Evolutionary conservation across 257 asterid species (phyloP).

Genomic region (Buddleja alternifolia): DNA sequence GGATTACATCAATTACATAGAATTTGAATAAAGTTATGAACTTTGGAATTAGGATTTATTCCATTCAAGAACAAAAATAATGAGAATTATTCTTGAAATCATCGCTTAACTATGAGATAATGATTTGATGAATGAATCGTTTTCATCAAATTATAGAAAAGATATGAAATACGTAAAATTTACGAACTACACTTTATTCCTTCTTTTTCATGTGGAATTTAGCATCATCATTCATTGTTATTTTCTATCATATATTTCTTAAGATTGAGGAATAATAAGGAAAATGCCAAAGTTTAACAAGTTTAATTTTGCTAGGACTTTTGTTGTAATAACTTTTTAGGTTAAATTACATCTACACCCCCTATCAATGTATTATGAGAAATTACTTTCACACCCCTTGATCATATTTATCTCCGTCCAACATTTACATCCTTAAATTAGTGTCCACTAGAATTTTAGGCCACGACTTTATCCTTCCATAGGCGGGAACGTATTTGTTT

Average conservation of each 20-base stretch:
- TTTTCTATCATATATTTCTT: background rate
- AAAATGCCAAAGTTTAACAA: no score
- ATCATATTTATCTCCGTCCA: no score
- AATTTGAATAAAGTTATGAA: slow-evolving; percentile 49
- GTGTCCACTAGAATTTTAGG: no score
- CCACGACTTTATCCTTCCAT: no score
- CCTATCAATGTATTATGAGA: no score
- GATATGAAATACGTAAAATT: slow-evolving; percentile 31
- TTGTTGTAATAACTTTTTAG: background rate
- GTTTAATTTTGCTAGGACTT: background rate
- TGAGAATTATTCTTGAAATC: slow-evolving; percentile 26
- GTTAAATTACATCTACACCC: no score
- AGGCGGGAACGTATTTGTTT: no score
- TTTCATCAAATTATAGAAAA: slow-evolving; percentile 13
- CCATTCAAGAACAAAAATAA: slow-evolving; percentile 28
- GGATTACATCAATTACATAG: slow-evolving; percentile 34
- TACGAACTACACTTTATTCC: slow-evolving; percentile 27
- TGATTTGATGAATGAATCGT: slow-evolving; percentile 29
- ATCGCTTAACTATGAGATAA: slow-evolving; percentile 27
- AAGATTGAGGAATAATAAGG: background rate
- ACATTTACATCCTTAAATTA: no score
- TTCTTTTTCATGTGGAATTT: slow-evolving; percentile 23
- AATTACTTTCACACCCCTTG: no score
- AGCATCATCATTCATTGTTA: slow-evolving; percentile 7
- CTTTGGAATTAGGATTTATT: slow-evolving; percentile 45